Evolutionary conservation across 2,329 filamentous ascomycete genomes (phyloP).

Genomic region (Cryphonectria radicalis): DNA sequence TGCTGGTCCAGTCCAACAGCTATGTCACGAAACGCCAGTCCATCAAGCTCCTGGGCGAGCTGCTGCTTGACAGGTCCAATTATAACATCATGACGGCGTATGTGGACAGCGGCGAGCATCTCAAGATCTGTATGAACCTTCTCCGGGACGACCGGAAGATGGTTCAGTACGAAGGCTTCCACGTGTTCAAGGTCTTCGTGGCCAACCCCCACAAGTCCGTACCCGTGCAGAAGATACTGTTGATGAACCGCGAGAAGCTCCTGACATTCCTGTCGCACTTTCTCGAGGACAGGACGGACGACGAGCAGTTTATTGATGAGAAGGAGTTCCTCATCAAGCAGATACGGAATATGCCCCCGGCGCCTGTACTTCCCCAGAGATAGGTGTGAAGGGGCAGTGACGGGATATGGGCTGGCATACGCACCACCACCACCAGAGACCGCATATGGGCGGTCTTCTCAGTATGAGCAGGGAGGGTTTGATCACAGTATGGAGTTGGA

Average conservation of each 20-base stretch:
- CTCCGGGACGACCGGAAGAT: conserved; percentile 95
- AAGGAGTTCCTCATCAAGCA: conserved; percentile 96
- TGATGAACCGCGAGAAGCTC: conserved; percentile 94
- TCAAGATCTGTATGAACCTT: conserved; percentile 98
- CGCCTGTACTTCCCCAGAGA: conserved; percentile 58
- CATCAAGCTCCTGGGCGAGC: conserved; percentile 95
- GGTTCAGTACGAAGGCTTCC: conserved; percentile 99
- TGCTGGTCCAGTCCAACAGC: conserved; percentile 86
- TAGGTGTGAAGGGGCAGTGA: conserved; percentile 31
- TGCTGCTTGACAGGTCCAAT: conserved; percentile 91
- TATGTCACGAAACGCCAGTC: conserved; percentile 98
- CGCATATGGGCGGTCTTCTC: not conserved
- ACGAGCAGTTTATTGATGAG: conserved; percentile 98
- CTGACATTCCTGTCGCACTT: conserved; percentile 89
- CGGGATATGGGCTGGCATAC: conserved; percentile 7
- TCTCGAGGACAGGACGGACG: conserved; percentile 91
- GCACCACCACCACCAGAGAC: conserved; percentile 12
- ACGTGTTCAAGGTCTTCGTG: conserved; percentile 99
- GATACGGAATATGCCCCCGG: conserved; percentile 71
- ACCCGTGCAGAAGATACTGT: conserved; percentile 90
- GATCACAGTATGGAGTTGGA: conserved; percentile 21
- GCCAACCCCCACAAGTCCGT: conserved; percentile 98
- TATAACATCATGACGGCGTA: conserved; percentile 99
- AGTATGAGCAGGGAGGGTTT: conserved; percentile 4
- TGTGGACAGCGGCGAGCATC: conserved; percentile 90